A percentile compares a stretch with the other conserved stretches of the same genome.
Conservation (phyloP, 148 eudicot genomes). For the Beta vulgaris region DNA sequence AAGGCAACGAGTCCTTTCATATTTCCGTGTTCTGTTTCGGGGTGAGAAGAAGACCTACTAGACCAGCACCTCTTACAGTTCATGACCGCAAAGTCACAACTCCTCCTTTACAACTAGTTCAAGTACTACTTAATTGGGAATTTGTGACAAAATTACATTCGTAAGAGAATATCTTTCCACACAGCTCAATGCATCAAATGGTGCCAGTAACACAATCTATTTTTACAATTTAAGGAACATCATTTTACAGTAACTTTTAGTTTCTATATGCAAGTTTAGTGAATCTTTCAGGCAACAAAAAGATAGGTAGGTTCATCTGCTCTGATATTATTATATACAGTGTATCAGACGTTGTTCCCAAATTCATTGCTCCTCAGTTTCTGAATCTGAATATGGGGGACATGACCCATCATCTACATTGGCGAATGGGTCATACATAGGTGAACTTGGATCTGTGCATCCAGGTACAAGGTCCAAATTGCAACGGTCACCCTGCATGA, state of each 20-base stretch:
- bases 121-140: too few relatives aligned
- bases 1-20: too few relatives aligned
- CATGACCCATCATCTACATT: conserved; percentile 91
- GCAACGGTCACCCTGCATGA: conserved; percentile 87
- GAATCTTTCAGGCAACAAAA: background rate
- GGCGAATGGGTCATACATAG: conserved; percentile 59
- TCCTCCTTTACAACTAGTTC: too few relatives aligned
- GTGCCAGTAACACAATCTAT: background rate
- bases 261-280: background rate
- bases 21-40: too few relatives aligned
- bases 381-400: conserved; percentile 59
- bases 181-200: background rate
- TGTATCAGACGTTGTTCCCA: background rate
- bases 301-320: background rate
- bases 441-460: conserved; percentile 75
- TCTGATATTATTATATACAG: conserved; percentile 18
- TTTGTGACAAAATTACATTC: too few relatives aligned
- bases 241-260: background rate
- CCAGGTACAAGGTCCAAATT: conserved; percentile 70
- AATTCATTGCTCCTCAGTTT: conserved; percentile 40
- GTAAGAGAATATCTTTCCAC: too few relatives aligned
- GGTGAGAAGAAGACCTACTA: too few relatives aligned
- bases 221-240: background rate
- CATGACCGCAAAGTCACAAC: too few relatives aligned
- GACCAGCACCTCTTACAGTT: too few relatives aligned